These are phyloP conservation scores for Podospora didyma DNA, from an alignment of 495 filamentous ascomycete genomes.

Conservation along the genomic window DNA sequence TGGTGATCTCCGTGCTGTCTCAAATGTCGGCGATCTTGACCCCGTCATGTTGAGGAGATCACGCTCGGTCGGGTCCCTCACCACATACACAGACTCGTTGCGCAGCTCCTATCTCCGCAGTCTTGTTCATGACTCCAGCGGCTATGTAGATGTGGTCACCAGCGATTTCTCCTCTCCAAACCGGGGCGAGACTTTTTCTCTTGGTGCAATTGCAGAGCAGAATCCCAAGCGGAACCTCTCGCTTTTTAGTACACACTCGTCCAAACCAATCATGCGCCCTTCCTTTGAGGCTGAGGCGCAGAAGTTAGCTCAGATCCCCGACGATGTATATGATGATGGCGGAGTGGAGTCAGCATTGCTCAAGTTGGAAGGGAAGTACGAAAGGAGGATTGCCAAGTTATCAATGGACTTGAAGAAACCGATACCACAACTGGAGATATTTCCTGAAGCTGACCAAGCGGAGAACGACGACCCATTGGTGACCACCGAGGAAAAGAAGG, in stretches of 20 bases:
- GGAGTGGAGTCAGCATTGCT: conserved; percentile 86
- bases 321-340: conserved; percentile 78
- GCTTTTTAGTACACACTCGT: conserved; percentile 70
- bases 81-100: conserved; percentile 65
- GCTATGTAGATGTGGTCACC: conserved; percentile 40
- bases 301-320: conserved; percentile 82
- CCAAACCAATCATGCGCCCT: conserved; percentile 70
- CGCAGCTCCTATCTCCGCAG: conserved; percentile 54
- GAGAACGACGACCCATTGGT: conserved; percentile 11
- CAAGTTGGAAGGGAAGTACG: conserved; percentile 88
- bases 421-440: conserved; percentile 10
- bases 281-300: conserved; percentile 90
- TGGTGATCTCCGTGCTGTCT: conserved; percentile 77
- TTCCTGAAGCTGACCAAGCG: conserved; percentile 11
- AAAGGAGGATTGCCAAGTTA: conserved; percentile 44
- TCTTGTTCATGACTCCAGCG: conserved; percentile 31
- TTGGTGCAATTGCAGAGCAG: conserved; percentile 53
- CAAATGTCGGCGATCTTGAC: conserved; percentile 68
- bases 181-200: conserved; percentile 46
- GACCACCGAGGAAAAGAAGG: conserved; percentile 38
- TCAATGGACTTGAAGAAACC: conserved; percentile 34
- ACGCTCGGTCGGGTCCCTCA: conserved; percentile 67
- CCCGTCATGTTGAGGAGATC: conserved; percentile 51
- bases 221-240: conserved; percentile 46
- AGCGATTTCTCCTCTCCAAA: conserved; percentile 36